Conservation (phyloP, 352 stramenopile species). For the Pythium phragmiticola region DNA sequence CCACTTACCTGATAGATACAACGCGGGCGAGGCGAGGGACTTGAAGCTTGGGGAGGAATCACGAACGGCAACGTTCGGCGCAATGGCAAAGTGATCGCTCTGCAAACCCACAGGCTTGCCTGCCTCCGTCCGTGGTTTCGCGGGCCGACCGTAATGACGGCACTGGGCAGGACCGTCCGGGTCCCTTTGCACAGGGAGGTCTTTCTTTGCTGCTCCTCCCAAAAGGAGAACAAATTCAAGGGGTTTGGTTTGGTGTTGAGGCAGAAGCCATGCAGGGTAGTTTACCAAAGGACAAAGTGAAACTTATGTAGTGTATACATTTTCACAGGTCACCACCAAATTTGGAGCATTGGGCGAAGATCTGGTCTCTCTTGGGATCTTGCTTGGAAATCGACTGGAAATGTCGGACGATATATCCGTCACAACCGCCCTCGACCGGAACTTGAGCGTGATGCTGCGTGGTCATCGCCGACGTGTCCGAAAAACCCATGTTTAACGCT, state of each 20-base stretch:
- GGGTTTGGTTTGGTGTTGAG: conserved; percentile 13
- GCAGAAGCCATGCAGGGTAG: conserved; percentile 3
- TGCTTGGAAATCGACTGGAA: background rate
- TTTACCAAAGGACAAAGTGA: conserved; percentile 21
- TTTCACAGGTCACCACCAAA: conserved; percentile 21
- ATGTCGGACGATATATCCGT: background rate
- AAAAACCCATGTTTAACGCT: background rate
- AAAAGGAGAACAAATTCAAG: conserved; percentile 15
- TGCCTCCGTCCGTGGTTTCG: conserved; percentile 5
- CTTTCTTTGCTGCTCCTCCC: conserved; percentile 22
- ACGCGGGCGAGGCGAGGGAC: background rate
- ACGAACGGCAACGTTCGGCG: background rate
- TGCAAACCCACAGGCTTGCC: background rate
- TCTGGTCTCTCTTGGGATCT: too few relatives aligned
- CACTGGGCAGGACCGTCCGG: conserved; percentile 4
- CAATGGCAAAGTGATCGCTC: conserved; percentile 15
- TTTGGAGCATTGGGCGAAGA: conserved; percentile 4
- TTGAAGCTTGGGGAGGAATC: conserved; percentile 8
- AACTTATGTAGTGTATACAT: conserved; percentile 21
- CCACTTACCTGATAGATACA: conserved; percentile 6
- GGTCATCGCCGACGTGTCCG: background rate
- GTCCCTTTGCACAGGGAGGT: background rate
- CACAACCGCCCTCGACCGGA: background rate
- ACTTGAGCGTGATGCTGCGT: background rate
- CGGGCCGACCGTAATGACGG: conserved; percentile 15